Evolutionary conservation across 2,329 filamentous ascomycete species (phyloP).

Genomic region (Metarhizium sp.): DNA sequence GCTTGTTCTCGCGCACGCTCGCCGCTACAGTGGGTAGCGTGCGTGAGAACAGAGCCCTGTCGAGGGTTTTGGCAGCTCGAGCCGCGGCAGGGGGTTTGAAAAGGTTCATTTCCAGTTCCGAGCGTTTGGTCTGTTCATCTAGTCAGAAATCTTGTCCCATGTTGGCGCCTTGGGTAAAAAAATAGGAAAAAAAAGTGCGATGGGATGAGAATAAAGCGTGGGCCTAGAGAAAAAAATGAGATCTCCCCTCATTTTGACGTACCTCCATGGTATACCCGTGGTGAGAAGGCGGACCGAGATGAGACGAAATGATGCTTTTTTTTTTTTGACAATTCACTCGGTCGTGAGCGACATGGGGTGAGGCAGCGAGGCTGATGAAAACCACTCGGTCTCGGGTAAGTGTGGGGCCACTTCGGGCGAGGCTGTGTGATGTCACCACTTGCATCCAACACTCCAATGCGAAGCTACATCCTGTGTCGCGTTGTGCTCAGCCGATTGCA

Average conservation of each 20-base stretch:
- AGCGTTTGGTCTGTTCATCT: conserved; percentile 8
- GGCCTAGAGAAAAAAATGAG: too few species aligned
- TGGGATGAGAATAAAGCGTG: too few species aligned
- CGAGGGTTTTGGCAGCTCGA: conserved; percentile 68
- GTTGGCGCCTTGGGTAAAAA: not conserved
- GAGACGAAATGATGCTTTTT: not conserved
- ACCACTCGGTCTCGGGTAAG: conserved; percentile 12
- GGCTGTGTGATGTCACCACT: conserved; percentile 4
- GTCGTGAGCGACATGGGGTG: not conserved
- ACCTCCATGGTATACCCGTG: conserved; percentile 20
- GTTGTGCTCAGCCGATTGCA: too few species aligned
- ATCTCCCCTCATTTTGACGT: not conserved
- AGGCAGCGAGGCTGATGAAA: conserved; percentile 18
- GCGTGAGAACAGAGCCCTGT: conserved; percentile 74
- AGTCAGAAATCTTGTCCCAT: not conserved
- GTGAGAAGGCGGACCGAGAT: not conserved
- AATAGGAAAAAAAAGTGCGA: not conserved
- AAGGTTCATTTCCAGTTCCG: conserved; percentile 37
- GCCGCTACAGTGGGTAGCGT: conserved; percentile 70
- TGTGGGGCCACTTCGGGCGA: not conserved
- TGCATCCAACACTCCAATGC: too few species aligned
- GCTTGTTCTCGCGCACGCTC: conserved; percentile 61
- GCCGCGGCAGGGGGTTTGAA: conserved; percentile 70
- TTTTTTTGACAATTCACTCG: not conserved
- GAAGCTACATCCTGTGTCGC: too few species aligned